Evolutionary conservation across 2,329 filamentous ascomycete genomes (phyloP), one percentile per base, ranked within the genome.

Genomic region (Arthrobotrys sphaeroides): DNA sequence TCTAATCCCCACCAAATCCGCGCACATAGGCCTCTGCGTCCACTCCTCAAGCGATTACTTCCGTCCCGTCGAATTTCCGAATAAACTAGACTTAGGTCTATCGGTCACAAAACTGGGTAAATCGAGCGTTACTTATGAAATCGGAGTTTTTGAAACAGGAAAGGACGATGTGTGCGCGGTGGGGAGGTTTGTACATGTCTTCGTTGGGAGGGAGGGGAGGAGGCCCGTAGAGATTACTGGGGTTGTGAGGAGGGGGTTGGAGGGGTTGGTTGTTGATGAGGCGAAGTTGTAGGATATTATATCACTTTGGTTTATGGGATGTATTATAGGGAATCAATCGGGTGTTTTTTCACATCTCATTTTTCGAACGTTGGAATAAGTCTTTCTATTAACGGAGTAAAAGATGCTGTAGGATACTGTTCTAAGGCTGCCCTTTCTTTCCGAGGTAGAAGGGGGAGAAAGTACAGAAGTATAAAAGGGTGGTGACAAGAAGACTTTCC

Each of bases 21-120:
- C 87, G 1, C 90, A 94, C 79, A 91, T 95, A 78, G 92, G 91
- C 20, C 87, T 98, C 24, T 93, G 95, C 55, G 94, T 94, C 0
- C 91, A 93, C 80, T 91, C 91, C 0, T 90, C 93, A 81, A 94
- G 90, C 80, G 90, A 96, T 83, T 97, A 92, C 83, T 92, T 97
- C 80, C 88, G 89, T 0, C 90, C 91, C 0, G 89, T 95, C 43
- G 88, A 90, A 2, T 97, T 94, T 80, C 94, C 94, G 0, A 90
- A 90, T 36, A 86, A 93, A 2, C 87, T 96, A 0, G 92, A 97
- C 79, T 85, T 97, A 3, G 92, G 90, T 0, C 83, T 98, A 45
- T 87, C 93, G 10, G 93, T 97, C 36, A 91, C 90, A 78, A 94
- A 90, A 82, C 86, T 98, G 5, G 93, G 94, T 2, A 91, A 88